Conservation (phyloP, 306 rosid genomes). For the Castanea mollissima region DNA sequence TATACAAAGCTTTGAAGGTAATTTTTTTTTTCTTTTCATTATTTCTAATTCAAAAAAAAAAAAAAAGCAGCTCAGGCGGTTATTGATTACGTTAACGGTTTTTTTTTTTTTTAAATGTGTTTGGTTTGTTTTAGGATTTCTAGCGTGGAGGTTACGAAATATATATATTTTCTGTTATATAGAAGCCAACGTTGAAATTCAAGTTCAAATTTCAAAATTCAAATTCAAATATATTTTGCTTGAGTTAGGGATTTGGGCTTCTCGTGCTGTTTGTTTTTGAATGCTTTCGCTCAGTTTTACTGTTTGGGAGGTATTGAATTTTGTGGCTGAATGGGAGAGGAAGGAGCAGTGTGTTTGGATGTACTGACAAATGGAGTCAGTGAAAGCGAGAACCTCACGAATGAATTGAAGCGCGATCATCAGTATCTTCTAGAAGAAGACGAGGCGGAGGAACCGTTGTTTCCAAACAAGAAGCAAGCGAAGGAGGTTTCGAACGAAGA, state of each 20-base stretch:
- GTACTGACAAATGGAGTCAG: constrained; percentile 38
- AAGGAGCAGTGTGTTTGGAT: constrained; percentile 41
- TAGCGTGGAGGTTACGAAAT: constrained; percentile 8
- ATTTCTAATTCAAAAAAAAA: neutral
- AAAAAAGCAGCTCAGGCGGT: constrained; percentile 28
- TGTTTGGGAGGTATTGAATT: constrained; percentile 13
- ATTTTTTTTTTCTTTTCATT: neutral
- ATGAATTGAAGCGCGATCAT: constrained; percentile 68
- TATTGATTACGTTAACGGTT: constrained; percentile 8
- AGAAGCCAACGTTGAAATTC: neutral
- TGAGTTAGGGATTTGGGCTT: neutral
- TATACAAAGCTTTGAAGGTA: constrained; percentile 17
- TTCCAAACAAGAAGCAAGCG: constrained; percentile 62
- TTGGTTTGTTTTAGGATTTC: constrained; percentile 6
- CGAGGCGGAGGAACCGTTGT: constrained; percentile 33
- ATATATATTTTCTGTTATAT: neutral
- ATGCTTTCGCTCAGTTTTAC: constrained; percentile 46
- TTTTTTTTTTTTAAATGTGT: neutral
- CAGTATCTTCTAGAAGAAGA: constrained; percentile 43
- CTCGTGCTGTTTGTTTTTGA: constrained; percentile 25
- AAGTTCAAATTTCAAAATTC: neutral
- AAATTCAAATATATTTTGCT: constrained; percentile 7
- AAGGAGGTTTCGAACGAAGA: constrained; percentile 86
- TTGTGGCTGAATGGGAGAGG: constrained; percentile 72
- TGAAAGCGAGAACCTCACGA: constrained; percentile 38